Evolutionary conservation across 2,329 filamentous ascomycete genomes (phyloP), one percentile per base, ranked within the genome.

Genomic region (Helotiales sp.): DNA sequence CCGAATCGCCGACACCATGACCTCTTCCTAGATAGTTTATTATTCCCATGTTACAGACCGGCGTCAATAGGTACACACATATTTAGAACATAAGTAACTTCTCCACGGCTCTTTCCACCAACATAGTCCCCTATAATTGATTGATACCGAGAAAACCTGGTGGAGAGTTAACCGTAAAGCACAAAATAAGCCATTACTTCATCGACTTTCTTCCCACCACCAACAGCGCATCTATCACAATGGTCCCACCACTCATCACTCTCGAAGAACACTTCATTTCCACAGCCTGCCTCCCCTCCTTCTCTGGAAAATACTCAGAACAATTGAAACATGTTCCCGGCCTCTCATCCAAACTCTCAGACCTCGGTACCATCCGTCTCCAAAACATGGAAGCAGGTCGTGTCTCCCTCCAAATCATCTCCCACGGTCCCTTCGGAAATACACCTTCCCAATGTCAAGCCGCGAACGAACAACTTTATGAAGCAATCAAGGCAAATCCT

Each of bases 261-360:
- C 71, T 76, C 24, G 74, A 76, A 56, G 74, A 76, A 54, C 74
- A 76, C 57, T 60, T 54, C 47, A 38, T 57, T 56, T 68, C 17
- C 50, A 40, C 25, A 42, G 50, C 27, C 8, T 34, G 29, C 10
- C 33, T 34, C n/a, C 34, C 27, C 2, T 27, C 31, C 22, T 57
- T 3, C 66, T 66, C 65, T 19, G 66, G 64, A 2, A 66, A 71
- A 42, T 68, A 69, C 29, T 66, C 56, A 29, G 61, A 22, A 33
- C 62, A 52, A 34, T 58, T 53, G 51, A 63, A 31, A 4, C 46
- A 48, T 15, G 15, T 48, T 12, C 25, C 46, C 6, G 29, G 29
- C 29, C 27, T 46, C 27, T 19, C 49, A 31, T 40, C 40, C 8
- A 52, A 53, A 33, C 46, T 63, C 10, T 6, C 42, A 8, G 52